These are phyloP conservation scores for Pecoramyces ruminantium DNA, from an alignment of 192 early-diverging fungal genomes.

Conservation along the genomic window DNA sequence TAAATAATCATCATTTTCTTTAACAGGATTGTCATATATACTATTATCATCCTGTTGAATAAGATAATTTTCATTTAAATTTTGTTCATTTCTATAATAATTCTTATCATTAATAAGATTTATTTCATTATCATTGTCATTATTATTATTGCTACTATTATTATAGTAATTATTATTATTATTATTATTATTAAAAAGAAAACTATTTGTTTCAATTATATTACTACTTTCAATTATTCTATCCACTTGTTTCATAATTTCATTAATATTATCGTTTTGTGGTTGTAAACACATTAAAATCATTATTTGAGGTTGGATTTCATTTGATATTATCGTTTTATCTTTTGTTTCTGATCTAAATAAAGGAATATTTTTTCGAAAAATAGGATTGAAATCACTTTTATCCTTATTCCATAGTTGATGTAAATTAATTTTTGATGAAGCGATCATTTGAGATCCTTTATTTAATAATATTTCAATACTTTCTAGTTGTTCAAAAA, in stretches of 20 bases:
- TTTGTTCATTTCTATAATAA: not conserved
- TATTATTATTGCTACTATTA: not conserved
- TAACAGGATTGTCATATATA: too few relatives aligned
- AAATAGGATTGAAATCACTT: not conserved
- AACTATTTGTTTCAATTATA: not conserved
- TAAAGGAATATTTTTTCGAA: not conserved
- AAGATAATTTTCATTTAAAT: not conserved
- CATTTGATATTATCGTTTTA: not conserved
- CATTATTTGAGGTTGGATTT: not conserved
- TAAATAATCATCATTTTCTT: not conserved
- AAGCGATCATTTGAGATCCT: not conserved
- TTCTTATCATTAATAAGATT: not conserved
- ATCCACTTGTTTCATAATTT: not conserved
- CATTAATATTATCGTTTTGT: not conserved
- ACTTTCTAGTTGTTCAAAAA: constrained; percentile 3
- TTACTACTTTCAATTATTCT: not conserved
- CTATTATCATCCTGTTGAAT: not conserved
- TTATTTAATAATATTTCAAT: not conserved
- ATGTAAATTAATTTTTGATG: not conserved
- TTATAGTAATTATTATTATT: not conserved
- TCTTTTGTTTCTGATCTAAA: not conserved
- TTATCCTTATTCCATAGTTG: not conserved
- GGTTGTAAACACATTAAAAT: not conserved
- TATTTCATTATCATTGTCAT: not conserved
- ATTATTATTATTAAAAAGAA: not conserved